Percentiles rank a stretch among this genome's conserved stretches.
These are phyloP conservation scores for Pezicula carpinea DNA, from an alignment of 2,329 filamentous ascomycete genomes.

Conservation along the genomic window DNA sequence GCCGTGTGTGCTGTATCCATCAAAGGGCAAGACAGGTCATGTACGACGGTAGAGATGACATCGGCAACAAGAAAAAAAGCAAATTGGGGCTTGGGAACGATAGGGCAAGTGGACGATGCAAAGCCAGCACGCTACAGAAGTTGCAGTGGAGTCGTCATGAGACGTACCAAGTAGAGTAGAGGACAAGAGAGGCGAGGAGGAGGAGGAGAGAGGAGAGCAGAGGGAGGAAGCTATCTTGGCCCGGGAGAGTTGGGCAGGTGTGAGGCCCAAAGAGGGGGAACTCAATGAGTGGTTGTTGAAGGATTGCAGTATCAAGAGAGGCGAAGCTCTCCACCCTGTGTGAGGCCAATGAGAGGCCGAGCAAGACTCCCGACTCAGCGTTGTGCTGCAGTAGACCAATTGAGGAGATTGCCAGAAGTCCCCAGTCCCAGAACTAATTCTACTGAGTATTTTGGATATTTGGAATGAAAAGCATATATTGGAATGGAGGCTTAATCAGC, in stretches of 20 bases:
- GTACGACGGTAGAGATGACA: conserved; percentile 24
- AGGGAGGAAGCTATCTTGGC: conserved; percentile 6
- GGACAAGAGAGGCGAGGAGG: conserved; percentile 8
- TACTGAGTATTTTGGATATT: neutral
- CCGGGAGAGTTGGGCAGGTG: conserved; percentile 3
- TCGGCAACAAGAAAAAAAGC: conserved; percentile 19
- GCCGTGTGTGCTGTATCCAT: conserved; percentile 28
- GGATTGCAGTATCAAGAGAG: conserved; percentile 6
- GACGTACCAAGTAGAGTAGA: conserved; percentile 4
- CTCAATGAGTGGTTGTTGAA: conserved; percentile 12
- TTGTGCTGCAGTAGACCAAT: conserved; percentile 18
- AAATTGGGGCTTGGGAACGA: conserved; percentile 23
- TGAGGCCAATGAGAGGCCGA: conserved; percentile 13
- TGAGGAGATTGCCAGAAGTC: conserved; percentile 8
- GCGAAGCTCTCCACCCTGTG: conserved; percentile 7
- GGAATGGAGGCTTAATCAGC: neutral
- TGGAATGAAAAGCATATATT: neutral
- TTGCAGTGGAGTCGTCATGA: conserved; percentile 18
- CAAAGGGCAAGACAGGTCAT: conserved; percentile 25
- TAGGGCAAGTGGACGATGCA: conserved; percentile 24
- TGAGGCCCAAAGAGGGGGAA: conserved; percentile 14
- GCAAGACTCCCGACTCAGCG: conserved; percentile 5
- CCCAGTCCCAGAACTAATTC: conserved; percentile 15
- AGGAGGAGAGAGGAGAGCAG: conserved; percentile 19
- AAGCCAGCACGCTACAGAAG: conserved; percentile 27